phyloP scores from a whole-genome alignment of 331 rosid genomes.

The Rhamnella rubrinervis region DNA sequence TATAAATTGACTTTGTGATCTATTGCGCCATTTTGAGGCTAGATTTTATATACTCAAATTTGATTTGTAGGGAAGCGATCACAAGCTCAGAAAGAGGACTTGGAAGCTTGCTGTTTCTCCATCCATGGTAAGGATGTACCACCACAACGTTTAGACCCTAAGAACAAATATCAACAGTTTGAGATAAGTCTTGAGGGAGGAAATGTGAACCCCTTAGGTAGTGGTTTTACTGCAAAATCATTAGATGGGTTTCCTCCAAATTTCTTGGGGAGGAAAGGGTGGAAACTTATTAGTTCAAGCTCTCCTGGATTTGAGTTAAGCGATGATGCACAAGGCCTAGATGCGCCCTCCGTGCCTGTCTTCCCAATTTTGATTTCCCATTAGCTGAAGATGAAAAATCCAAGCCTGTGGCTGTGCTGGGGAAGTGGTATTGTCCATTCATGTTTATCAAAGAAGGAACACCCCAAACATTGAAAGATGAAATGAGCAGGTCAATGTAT shows the following conservation, averaged over 20 bases:
- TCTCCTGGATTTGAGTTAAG: slow-evolving; percentile 31
- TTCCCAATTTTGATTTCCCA: slow-evolving; percentile 47
- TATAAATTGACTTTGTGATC: not conserved
- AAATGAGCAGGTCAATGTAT: slow-evolving; percentile 47
- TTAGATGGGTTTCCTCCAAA: slow-evolving; percentile 52
- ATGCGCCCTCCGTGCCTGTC: slow-evolving; percentile 41
- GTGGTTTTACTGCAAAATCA: slow-evolving; percentile 57
- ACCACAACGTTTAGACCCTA: slow-evolving; percentile 43
- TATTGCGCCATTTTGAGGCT: too few relatives aligned
- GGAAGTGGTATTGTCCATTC: slow-evolving; percentile 86
- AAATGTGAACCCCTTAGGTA: slow-evolving; percentile 46
- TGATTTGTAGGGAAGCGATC: slow-evolving; percentile 29
- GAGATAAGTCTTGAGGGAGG: slow-evolving; percentile 37
- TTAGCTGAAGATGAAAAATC: slow-evolving; percentile 11
- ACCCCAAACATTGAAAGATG: slow-evolving; percentile 37
- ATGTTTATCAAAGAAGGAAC: slow-evolving; percentile 63
- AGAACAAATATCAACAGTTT: slow-evolving; percentile 42
- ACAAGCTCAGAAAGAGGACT: slow-evolving; percentile 48
- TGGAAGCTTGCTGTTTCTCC: slow-evolving; percentile 38
- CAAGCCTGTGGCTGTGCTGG: slow-evolving; percentile 55
- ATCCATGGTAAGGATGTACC: slow-evolving; percentile 19
- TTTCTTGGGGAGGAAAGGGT: slow-evolving; percentile 45
- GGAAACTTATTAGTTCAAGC: slow-evolving; percentile 43
- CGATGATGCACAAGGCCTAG: slow-evolving; percentile 48
- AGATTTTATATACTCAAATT: too few relatives aligned